Conservation (phyloP, 73 alveolate genomes). For the Uronychia binucleata region DNA sequence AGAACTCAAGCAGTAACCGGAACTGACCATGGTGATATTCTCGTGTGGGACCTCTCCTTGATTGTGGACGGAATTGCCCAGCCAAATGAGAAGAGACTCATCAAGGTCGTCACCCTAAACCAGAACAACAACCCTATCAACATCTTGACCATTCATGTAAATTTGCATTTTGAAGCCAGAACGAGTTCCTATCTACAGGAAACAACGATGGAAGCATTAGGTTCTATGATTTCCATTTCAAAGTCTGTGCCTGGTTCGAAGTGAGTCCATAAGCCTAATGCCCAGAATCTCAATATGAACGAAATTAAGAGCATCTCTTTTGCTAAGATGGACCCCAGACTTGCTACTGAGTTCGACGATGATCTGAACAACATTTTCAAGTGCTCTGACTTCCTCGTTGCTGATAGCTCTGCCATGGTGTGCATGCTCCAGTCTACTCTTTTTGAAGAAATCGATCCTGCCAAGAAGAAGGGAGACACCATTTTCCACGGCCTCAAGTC, state of each 20-base stretch:
- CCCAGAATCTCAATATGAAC: conserved; percentile 76
- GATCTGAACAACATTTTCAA: conserved; percentile 76
- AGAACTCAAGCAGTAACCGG: conserved; percentile 95
- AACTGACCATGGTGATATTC: conserved; percentile 93
- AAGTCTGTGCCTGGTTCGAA: conserved; percentile 97
- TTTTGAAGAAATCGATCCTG: conserved; percentile 91
- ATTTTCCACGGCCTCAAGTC: conserved; percentile 92
- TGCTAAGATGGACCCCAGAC: conserved; percentile 81
- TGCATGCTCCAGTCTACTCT: conserved; percentile 74
- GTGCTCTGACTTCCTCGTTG: conserved; percentile 92
- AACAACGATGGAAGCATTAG: conserved; percentile 96
- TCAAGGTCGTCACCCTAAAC: conserved; percentile 91
- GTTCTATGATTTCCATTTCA: conserved; percentile 95
- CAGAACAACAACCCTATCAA: conserved; percentile 87
- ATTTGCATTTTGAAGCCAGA: background rate
- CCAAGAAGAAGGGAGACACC: conserved; percentile 83
- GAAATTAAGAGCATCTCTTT: conserved; percentile 89
- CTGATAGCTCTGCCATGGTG: conserved; percentile 90
- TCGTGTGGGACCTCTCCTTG: conserved; percentile 97
- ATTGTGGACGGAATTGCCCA: conserved; percentile 95
- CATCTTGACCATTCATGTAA: conserved; percentile 86
- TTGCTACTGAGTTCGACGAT: conserved; percentile 48
- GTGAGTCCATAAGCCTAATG: too few relatives aligned
- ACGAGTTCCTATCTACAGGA: conserved; percentile 94
- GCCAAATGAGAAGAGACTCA: conserved; percentile 95